These are phyloP conservation scores for Simmondsia chinensis DNA, from an alignment of 148 eudicot species.

Conservation along the genomic window DNA sequence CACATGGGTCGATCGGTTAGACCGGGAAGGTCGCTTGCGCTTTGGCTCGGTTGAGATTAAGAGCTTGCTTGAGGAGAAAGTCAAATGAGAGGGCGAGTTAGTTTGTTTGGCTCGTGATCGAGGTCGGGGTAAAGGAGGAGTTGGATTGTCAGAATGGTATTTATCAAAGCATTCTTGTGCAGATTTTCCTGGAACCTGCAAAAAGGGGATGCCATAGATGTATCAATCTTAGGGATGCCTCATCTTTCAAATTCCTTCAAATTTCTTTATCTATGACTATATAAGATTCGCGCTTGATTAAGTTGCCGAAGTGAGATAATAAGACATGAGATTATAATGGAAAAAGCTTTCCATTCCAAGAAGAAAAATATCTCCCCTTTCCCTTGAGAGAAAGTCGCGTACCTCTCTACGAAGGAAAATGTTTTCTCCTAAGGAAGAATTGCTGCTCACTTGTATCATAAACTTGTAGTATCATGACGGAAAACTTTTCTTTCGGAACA, in stretches of 20 bases:
- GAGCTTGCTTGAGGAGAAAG: conserved; percentile 34
- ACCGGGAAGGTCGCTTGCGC: conserved; percentile 20
- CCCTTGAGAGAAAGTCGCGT: too few relatives aligned
- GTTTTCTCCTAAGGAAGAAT: too few relatives aligned
- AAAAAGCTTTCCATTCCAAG: too few relatives aligned
- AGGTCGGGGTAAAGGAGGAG: conserved; percentile 45
- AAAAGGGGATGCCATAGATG: neutral
- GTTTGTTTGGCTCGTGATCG: conserved; percentile 38
- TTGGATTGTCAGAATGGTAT: conserved; percentile 50
- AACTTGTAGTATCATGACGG: too few relatives aligned
- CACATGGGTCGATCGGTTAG: conserved; percentile 31
- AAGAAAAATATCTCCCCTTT: too few relatives aligned
- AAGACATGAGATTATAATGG: too few relatives aligned
- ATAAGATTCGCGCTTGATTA: too few relatives aligned
- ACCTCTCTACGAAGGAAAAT: too few relatives aligned
- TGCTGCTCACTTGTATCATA: too few relatives aligned
- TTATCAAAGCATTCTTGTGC: conserved; percentile 89
- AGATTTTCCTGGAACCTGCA: conserved; percentile 89
- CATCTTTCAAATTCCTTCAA: neutral
- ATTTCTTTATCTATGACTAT: too few relatives aligned
- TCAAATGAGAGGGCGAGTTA: conserved; percentile 17
- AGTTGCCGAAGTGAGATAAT: too few relatives aligned
- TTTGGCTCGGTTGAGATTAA: conserved; percentile 27
- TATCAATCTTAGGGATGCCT: neutral
- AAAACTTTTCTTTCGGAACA: too few relatives aligned